A percentile compares a stretch with the other conserved stretches of the same genome.
These are phyloP conservation scores for Eucalyptus leucophloia DNA, from an alignment of 345 rosid species.

Conservation along the genomic window DNA sequence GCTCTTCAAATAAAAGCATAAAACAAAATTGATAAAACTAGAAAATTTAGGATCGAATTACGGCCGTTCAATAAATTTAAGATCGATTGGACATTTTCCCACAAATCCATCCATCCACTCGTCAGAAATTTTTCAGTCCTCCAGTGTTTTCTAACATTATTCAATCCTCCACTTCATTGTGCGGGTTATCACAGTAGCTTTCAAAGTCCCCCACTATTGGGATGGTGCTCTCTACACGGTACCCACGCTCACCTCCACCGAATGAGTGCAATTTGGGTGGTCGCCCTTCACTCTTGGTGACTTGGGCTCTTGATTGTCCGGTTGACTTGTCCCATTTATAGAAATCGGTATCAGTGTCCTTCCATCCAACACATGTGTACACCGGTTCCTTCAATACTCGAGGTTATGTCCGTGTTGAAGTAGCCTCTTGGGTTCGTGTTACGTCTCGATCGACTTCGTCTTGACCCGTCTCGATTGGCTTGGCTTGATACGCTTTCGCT, in stretches of 20 bases:
- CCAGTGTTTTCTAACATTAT: neutral
- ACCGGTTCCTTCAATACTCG: neutral
- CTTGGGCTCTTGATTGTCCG: neutral
- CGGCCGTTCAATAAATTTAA: neutral
- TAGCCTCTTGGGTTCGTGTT: neutral
- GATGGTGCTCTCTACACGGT: neutral
- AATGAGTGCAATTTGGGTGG: neutral
- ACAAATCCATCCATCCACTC: neutral
- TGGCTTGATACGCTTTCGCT: neutral
- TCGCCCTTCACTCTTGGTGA: neutral
- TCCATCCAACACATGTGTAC: neutral
- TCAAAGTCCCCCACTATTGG: neutral
- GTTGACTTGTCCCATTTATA: neutral
- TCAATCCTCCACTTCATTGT: neutral
- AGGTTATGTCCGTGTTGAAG: neutral
- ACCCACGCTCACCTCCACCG: neutral
- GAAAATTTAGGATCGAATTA: neutral
- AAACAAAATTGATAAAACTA: neutral
- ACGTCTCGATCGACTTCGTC: neutral
- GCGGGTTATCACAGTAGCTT: neutral
- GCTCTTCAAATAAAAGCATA: neutral
- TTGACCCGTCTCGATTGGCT: neutral
- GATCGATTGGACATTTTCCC: accelerated
- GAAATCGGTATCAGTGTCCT: neutral
- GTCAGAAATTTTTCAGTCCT: neutral